phyloP scores from a whole-genome alignment of 179 eudicot genomes.

The Pouteria campechiana region DNA sequence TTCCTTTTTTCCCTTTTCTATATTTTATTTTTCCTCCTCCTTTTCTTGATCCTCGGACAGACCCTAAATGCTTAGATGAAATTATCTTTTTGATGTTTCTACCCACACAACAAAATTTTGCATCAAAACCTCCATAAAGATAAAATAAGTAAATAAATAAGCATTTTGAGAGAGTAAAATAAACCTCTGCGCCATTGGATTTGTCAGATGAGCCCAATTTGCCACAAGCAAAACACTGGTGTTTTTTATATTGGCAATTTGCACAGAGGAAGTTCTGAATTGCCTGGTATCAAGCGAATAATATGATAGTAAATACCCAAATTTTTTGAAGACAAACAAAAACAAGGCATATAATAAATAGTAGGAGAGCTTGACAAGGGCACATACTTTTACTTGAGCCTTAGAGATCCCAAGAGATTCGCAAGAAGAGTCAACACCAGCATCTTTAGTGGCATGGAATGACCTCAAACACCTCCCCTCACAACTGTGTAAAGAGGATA shows the following conservation, averaged over 20 bases:
- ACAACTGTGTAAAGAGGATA: constrained; percentile 40
- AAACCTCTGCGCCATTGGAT: constrained; percentile 64
- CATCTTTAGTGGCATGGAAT: constrained; percentile 64
- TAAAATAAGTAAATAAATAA: not conserved
- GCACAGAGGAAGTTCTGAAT: constrained; percentile 44
- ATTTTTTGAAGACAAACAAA: constrained; percentile 1
- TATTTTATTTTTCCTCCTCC: too few species aligned
- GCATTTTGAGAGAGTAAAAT: not conserved
- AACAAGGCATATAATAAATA: not conserved
- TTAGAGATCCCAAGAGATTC: constrained; percentile 50
- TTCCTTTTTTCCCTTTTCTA: too few species aligned
- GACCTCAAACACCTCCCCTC: constrained; percentile 95
- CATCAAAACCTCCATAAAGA: not conserved
- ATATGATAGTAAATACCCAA: not conserved
- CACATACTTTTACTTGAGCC: constrained; percentile 53
- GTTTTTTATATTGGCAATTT: constrained; percentile 60
- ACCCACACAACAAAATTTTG: not conserved
- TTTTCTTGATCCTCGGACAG: too few species aligned
- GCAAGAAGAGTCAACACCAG: constrained; percentile 51
- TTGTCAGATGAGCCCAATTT: constrained; percentile 84
- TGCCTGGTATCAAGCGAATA: constrained; percentile 21
- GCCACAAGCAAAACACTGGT: constrained; percentile 88
- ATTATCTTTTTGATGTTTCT: not conserved
- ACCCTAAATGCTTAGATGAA: too few species aligned
- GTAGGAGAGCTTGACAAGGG: not conserved